These are phyloP conservation scores for Linnemannia zychae DNA, from an alignment of 192 early-diverging fungal genomes.

Conservation along the genomic window DNA sequence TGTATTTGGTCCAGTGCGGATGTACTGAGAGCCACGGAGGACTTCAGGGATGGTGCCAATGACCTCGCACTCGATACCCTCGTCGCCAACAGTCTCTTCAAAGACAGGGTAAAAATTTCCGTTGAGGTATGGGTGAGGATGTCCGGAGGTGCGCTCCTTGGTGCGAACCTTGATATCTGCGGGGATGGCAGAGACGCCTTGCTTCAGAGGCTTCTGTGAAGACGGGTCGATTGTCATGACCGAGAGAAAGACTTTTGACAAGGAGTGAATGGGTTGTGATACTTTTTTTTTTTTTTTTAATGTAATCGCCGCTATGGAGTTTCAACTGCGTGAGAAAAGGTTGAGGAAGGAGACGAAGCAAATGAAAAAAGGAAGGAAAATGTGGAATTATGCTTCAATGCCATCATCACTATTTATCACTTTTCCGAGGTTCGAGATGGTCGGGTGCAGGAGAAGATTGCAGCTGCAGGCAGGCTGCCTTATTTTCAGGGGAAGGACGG, in stretches of 20 bases:
- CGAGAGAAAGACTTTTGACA: background rate
- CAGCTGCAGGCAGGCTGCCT: background rate
- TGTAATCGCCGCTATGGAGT: background rate
- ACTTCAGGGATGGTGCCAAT: constrained; percentile 34
- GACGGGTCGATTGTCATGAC: background rate
- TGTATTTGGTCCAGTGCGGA: constrained; percentile 47
- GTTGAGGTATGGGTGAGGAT: constrained; percentile 43
- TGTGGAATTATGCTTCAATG: background rate
- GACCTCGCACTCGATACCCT: constrained; percentile 49
- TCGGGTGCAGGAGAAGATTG: background rate
- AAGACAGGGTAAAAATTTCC: constrained; percentile 54
- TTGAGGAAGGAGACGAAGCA: background rate
- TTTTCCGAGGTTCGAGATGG: background rate
- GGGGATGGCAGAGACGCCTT: constrained; percentile 15
- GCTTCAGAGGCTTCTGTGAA: background rate
- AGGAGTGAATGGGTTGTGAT: too few relatives aligned
- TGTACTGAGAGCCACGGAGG: constrained; percentile 35
- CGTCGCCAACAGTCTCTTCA: constrained; percentile 46
- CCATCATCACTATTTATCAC: background rate
- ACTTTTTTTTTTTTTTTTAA: too few relatives aligned
- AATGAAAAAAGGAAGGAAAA: background rate
- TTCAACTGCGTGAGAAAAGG: background rate
- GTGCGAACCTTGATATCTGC: constrained; percentile 18
- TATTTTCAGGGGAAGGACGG: background rate
- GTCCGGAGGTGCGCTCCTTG: constrained; percentile 1